Evolutionary conservation across 1,284 basidiomycete genomes (phyloP), one percentile per base, ranked within the genome.

Genomic region (Trametes polyzona): DNA sequence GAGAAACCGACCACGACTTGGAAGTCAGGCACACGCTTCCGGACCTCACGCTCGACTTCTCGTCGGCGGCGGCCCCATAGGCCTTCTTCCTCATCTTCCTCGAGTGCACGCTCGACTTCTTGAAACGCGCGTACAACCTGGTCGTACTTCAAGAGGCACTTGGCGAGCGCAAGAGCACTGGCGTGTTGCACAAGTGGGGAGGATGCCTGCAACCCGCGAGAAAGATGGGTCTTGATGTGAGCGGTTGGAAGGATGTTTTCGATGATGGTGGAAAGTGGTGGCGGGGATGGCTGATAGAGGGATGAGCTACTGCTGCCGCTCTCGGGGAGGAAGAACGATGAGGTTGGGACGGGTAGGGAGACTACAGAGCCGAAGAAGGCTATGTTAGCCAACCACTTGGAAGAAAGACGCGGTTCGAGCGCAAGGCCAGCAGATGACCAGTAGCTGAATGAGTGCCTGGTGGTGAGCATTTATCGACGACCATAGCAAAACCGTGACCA

Each of bases 321-420:
- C 42, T 69, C 69, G 60, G 74, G 71, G 11, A 89, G 75, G 40
- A 80, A 67, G 73, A 95, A 93, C 0, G 82, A 86, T 1, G 75
- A 70, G 9, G 77, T 66, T 0, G 94, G 95, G 0, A 94, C 74
- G 0, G 90, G 84, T 0, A 95, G 80, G 0, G 89, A 88, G 43
- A 96, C 80, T 30, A 95, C 82, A 2, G 83, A 78, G 0, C 88
- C 90, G 37, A 94, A 82, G 68, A 95, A 92, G 2, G 92, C 81
- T 57, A 96, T 85, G 52, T 94, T 95, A 1, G 89, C 85, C 29
- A 97, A 86, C 95, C 95, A 98, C 66, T 89, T 87, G 0, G 92
- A 92, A 6, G 91, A 91, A 0, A 95, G 81, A 1, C 92, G 84
- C 0, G 95, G 94, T 62, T 98, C 95, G 7, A 97, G 78, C 0